Conservation (phyloP, 1,139 yeast species). For the Protomyces inundatus region DNA sequence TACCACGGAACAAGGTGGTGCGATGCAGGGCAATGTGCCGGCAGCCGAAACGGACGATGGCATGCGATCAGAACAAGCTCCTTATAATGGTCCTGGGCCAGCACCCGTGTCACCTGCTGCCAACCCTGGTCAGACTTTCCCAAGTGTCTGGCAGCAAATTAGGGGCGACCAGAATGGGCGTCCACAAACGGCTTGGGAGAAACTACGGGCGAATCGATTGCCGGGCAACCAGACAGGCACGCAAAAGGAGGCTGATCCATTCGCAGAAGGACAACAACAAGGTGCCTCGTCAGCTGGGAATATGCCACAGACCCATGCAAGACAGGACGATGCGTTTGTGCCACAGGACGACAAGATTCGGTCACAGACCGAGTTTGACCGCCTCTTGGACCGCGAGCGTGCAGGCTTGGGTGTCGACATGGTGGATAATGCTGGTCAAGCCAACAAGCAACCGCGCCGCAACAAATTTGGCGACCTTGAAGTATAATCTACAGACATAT, state of each 20-base stretch:
- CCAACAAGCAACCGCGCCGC: neutral
- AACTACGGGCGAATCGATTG: constrained; percentile 3
- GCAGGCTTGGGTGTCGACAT: constrained; percentile 9
- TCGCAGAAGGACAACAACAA: neutral
- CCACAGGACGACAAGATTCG: neutral
- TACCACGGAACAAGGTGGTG: neutral
- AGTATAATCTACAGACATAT: neutral
- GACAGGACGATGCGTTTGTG: neutral
- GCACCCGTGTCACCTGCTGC: neutral
- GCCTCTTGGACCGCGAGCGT: constrained; percentile 18
- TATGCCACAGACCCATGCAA: neutral
- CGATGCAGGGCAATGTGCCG: neutral
- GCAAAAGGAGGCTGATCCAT: neutral
- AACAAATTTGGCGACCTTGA: constrained; percentile 18
- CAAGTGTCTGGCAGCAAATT: constrained; percentile 19
- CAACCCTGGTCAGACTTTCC: neutral
- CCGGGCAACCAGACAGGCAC: neutral
- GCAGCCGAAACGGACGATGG: neutral
- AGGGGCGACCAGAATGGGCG: constrained; percentile 7
- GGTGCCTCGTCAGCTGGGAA: neutral
- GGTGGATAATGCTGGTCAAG: neutral
- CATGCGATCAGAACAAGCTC: neutral
- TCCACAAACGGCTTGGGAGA: constrained; percentile 24
- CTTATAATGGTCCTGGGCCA: constrained; percentile 7
- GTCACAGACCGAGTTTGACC: constrained; percentile 14